A percentile compares a stretch with the other conserved stretches of the same genome.
phyloP scores from a whole-genome alignment of 345 rosid species.

The Excoecaria agallocha region DNA sequence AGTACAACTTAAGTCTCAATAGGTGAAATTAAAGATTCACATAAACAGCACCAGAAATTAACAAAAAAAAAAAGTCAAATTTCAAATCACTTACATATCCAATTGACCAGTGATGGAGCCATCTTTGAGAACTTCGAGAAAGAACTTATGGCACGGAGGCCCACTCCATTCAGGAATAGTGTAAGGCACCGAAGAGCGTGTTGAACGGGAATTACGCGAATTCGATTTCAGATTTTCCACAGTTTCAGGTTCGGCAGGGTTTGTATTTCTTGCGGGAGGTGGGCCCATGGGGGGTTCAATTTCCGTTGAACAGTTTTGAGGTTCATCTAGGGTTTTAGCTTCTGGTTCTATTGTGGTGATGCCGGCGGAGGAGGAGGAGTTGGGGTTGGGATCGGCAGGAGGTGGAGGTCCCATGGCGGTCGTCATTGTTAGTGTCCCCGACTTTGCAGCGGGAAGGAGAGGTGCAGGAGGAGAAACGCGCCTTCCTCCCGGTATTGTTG shows the following conservation, averaged over 20 bases:
- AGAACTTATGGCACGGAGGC: slow-evolving; percentile 59
- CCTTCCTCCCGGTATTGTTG: not conserved
- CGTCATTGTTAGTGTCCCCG: slow-evolving; percentile 20
- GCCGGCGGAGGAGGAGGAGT: not conserved
- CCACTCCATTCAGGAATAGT: slow-evolving; percentile 90
- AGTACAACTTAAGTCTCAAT: not conserved
- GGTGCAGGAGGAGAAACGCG: not conserved
- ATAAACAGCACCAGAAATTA: no score
- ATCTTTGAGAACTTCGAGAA: slow-evolving; percentile 78
- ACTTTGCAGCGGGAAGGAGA: not conserved
- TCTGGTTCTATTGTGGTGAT: not conserved
- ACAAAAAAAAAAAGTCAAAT: not conserved
- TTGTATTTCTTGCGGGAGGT: slow-evolving; percentile 43
- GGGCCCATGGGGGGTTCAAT: slow-evolving; percentile 34
- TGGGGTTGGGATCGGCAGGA: slow-evolving; percentile 35
- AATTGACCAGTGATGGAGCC: slow-evolving; percentile 66
- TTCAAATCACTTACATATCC: slow-evolving; percentile 43
- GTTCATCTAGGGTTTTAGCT: slow-evolving; percentile 15
- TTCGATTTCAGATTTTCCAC: not conserved
- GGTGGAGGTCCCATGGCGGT: slow-evolving; percentile 43
- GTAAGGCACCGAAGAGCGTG: slow-evolving; percentile 50
- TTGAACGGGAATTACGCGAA: not conserved
- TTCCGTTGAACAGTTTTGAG: not conserved
- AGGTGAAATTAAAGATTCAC: not conserved
- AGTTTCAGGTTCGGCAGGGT: slow-evolving; percentile 5